Conservation (phyloP, 2,329 filamentous ascomycete genomes). For the Fusarium sororula region DNA sequence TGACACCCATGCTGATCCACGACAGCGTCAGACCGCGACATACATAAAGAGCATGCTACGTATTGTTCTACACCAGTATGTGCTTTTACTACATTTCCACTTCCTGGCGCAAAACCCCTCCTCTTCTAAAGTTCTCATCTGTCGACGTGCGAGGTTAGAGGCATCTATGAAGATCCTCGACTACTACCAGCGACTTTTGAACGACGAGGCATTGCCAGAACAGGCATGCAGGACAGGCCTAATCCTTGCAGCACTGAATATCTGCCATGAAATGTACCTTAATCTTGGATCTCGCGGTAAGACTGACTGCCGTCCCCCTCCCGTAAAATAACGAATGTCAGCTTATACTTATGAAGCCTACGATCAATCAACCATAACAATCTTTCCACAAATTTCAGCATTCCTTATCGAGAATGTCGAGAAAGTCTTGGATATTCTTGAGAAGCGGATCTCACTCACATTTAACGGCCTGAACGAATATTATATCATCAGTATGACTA, state of each 20-base stretch:
- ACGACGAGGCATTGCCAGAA: rapidly evolving
- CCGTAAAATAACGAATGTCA: not conserved
- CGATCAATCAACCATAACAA: not conserved
- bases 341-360: not conserved
- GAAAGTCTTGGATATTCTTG: not conserved
- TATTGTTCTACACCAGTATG: not conserved
- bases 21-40: not conserved
- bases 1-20: not conserved
- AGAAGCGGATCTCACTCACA: not conserved
- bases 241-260: not conserved
- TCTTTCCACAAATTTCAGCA: not conserved
- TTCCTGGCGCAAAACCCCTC: rapidly evolving
- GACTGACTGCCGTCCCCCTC: rapidly evolving
- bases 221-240: not conserved
- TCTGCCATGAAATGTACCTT: not conserved
- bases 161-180: not conserved
- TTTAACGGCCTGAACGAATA: not conserved
- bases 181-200: not conserved
- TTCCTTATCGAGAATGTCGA: not conserved
- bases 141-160: not conserved
- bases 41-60: not conserved
- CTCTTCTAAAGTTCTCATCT: not conserved
- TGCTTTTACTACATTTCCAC: not conserved
- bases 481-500: not conserved
- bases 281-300: not conserved